Conservation (phyloP, 352 stramenopile species). For the Phytophthora pini region DNA sequence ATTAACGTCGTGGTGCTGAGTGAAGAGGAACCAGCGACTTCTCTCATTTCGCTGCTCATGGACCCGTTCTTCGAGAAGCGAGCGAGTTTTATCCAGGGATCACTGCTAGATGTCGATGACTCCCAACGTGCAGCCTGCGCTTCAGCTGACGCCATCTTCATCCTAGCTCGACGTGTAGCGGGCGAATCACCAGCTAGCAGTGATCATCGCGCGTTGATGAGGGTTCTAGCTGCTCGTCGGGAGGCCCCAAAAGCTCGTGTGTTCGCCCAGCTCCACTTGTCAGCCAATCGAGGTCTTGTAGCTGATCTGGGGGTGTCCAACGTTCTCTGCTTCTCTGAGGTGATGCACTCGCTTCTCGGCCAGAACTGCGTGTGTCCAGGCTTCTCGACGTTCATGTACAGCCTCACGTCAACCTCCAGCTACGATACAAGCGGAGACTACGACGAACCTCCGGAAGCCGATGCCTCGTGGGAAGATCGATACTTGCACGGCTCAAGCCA, state of each 20-base stretch:
- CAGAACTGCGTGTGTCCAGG: conserved; percentile 88
- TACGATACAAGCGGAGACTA: conserved; percentile 39
- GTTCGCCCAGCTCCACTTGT: conserved; percentile 82
- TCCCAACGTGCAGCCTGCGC: conserved; percentile 67
- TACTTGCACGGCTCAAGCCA: conserved; percentile 78
- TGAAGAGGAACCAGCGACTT: conserved; percentile 76
- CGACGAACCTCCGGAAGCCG: conserved; percentile 31
- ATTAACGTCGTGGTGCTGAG: conserved; percentile 81
- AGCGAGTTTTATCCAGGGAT: conserved; percentile 80
- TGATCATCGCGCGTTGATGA: conserved; percentile 81
- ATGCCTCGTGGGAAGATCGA: conserved; percentile 68
- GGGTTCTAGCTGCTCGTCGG: conserved; percentile 72
- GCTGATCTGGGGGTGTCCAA: conserved; percentile 75
- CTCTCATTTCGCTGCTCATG: conserved; percentile 78
- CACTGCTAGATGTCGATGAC: conserved; percentile 80
- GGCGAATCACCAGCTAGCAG: conserved; percentile 68
- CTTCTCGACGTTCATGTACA: conserved; percentile 89
- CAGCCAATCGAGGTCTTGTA: conserved; percentile 69
- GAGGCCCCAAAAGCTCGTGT: conserved; percentile 49
- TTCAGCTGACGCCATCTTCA: conserved; percentile 76
- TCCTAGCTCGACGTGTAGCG: conserved; percentile 62
- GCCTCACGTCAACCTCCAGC: conserved; percentile 80
- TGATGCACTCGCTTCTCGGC: conserved; percentile 78
- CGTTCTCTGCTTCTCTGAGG: conserved; percentile 80
- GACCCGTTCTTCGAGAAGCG: conserved; percentile 89